Evolutionary conservation across 345 rosid species (phyloP), one percentile per base, ranked within the genome.

Genomic region (Boechera divaricarpa): DNA sequence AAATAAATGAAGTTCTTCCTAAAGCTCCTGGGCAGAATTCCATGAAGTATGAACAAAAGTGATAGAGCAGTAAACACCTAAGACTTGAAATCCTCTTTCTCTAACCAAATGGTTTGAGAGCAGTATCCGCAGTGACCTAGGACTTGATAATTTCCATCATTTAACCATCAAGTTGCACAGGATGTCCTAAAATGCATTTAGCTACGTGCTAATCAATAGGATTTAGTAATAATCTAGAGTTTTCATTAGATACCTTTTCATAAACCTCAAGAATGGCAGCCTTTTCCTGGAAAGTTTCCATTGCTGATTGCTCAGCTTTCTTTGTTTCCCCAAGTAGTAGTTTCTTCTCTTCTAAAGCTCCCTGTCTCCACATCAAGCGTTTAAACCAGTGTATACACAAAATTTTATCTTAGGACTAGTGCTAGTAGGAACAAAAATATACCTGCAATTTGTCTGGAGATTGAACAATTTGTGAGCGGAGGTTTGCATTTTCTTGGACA

Each of bases 371-470:
- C 11, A 39, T 41, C 4, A 79, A 74, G 7, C 52, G n/a, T 12
- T 24, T 52, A 21, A 29, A 58, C 61, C 4, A 21, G 26, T 48
- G 49, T 7, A 60, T 28, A 45, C 36, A 59, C 10, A 49, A 68
- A 68, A 0, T 6, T 0, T n/a, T 29, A 5, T 35, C 63, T 31
- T 31, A n/a, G 24, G 59, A 53, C 74, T 12, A 12, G 49, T 35
- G 28, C 74, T 7, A 1, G 21, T 12, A 15, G 12, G 15, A 75
- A 16, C 45, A 63, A 79, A 35, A 32, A 36, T 24, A 28, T 54
- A 92, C 99, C 99, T 88, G 96, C 79, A 91, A 79, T 74, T 95
- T 95, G 76, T 91, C 96, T 13, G 99, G 98, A 33, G 99, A 95
- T 51, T 92, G 97, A 79, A 95, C 97, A 71, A 95, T 87, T 81